Conservation (phyloP, 2,329 filamentous ascomycete genomes). For the Aspergillus tamarii region DNA sequence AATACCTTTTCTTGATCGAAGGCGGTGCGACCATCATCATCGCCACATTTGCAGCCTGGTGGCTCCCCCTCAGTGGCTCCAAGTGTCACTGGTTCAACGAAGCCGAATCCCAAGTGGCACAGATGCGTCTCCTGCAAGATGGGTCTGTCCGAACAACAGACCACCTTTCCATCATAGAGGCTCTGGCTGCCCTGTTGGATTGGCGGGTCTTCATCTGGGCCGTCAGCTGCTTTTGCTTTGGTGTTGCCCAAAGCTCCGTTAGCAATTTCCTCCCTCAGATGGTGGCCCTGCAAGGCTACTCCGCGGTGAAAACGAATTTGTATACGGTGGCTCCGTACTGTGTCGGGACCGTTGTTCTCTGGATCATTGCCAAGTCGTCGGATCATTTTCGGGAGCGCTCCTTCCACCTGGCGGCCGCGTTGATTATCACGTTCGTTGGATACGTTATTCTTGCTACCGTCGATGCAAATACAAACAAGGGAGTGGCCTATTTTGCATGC, state of each 20-base stretch:
- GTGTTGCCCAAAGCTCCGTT: too few species aligned
- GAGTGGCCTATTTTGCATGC: constrained; percentile 18
- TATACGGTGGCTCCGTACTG: too few species aligned
- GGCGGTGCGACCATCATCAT: background rate
- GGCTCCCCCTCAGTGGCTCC: background rate
- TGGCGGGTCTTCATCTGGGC: too few species aligned
- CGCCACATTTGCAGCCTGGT: background rate
- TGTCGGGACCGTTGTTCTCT: constrained; percentile 7
- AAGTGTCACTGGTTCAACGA: background rate
- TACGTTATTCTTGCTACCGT: constrained; percentile 19
- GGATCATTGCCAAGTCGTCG: constrained; percentile 13
- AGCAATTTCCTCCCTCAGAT: too few species aligned
- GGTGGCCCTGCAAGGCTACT: too few species aligned
- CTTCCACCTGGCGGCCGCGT: constrained; percentile 17
- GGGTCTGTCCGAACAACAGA: background rate
- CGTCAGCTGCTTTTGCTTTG: too few species aligned
- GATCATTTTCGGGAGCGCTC: constrained; percentile 25
- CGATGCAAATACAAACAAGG: constrained; percentile 11
- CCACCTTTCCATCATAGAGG: too few species aligned
- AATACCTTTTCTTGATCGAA: constrained; percentile 6
- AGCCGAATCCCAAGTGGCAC: background rate
- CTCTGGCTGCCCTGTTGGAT: too few species aligned
- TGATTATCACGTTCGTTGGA: constrained; percentile 19
- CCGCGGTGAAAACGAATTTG: too few species aligned
- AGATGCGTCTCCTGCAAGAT: background rate